Percentiles rank a stretch among this genome's conserved stretches.
Evolutionary conservation across 129 eudicot species (phyloP).

Genomic region (Erigeron canadensis): DNA sequence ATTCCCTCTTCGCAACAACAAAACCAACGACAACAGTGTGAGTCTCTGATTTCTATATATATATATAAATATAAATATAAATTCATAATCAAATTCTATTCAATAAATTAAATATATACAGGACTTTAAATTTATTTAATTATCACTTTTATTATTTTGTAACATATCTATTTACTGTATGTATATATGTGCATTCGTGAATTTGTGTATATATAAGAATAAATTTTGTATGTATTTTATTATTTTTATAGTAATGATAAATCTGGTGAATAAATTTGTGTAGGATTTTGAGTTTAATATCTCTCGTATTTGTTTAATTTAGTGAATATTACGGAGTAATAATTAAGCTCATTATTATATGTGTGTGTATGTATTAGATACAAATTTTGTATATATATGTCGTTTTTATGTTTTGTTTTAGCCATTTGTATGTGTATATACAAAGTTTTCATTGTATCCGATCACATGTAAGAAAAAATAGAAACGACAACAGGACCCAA

Average conservation of each 20-base stretch:
- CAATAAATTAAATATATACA: no score
- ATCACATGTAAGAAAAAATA: no score
- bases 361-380: no score
- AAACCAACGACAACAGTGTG: constrained; percentile 27
- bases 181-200: neutral
- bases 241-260: neutral
- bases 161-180: neutral
- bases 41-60: constrained; percentile 18
- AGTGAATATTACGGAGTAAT: no score
- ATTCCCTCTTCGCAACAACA: constrained; percentile 32
- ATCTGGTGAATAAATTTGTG: neutral
- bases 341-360: no score
- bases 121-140: neutral
- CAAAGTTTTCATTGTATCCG: no score
- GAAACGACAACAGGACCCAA: no score
- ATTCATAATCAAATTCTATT: neutral
- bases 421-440: no score
- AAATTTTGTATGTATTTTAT: neutral
- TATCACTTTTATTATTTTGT: neutral
- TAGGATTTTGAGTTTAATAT: neutral
- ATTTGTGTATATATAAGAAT: neutral
- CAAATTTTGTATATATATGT: no score
- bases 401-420: no score
- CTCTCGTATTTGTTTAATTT: no score
- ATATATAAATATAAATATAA: neutral